Evolutionary conservation across 2,329 filamentous ascomycete species (phyloP), one percentile per base, ranked within the genome.

Genomic region (Alternaria ethzedia): DNA sequence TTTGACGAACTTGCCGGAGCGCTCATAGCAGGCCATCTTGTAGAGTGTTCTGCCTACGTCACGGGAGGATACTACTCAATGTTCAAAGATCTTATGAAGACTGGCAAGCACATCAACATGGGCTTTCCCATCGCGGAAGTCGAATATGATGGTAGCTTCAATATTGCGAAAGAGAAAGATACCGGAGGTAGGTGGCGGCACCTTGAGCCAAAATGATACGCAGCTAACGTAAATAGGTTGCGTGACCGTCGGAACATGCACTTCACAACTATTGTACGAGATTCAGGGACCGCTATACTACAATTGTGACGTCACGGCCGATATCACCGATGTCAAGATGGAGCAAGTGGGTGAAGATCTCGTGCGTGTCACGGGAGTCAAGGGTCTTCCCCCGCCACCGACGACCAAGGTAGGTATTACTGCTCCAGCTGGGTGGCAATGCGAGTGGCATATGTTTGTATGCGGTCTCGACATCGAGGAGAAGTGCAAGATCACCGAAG

Each of bases 201-300:
- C n/a, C 21, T n/a, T 6, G 2, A 12, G 25, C 6, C 3, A 1
- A 2, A 9, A 1, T 6, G 2, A 6, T 23, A 32, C 4, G n/a
- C 26, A 4, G 23, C 49, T 63, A n/a, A 61, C 51, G 13, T 3
- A 6, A 3, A 26, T 32, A 68, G 66, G 67, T n/a, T 67, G 62
- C 52, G 77, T 82, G 7, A 78, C 79, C 1, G 80, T 82, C 5
- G 83, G 85, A 57, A 86, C 85, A 2, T 84, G 83, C 64, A 80
- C 81, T 2, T 83, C 82, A 4, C 86, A 88, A 63, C 76, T 87
- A 3, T 68, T 87, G 2, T 87, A 81, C 46, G 70, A 74, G 61
- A 72, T 75, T 6, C 72, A 75, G 47, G 70, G 70, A n/a, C 68
- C 69, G 4, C 59, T 80, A 66, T 64, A 88, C 72, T 86, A 83